These are phyloP conservation scores for Marasmius tenuissimus DNA, from an alignment of 1,284 basidiomycete species.

Conservation along the genomic window DNA sequence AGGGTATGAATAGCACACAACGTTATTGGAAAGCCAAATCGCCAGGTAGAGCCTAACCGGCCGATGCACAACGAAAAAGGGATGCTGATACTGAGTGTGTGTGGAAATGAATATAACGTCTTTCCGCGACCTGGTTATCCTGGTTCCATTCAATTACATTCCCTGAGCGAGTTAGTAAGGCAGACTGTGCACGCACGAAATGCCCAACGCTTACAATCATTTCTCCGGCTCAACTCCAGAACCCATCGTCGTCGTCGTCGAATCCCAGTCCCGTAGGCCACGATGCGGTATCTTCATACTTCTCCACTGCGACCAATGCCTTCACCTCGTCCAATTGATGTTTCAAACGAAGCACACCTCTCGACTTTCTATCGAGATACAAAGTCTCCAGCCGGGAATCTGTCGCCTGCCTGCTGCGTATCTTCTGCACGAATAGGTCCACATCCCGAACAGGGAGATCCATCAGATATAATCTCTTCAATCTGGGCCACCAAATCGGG, in stretches of 20 bases:
- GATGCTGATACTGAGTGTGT: no score
- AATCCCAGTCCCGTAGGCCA: slow-evolving; percentile 39
- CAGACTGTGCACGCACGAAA: slow-evolving; percentile 3
- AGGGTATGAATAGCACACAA: no score
- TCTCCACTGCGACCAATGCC: slow-evolving; percentile 28
- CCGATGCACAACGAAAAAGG: no score
- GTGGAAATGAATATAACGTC: no score
- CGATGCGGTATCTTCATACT: slow-evolving; percentile 25
- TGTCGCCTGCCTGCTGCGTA: slow-evolving; percentile 22
- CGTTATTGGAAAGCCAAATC: no score
- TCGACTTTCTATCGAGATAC: slow-evolving; percentile 33
- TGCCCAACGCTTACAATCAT: not conserved
- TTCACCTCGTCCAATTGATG: slow-evolving; percentile 30
- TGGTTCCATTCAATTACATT: no score
- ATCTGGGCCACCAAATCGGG: slow-evolving; percentile 13
- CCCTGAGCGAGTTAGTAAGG: not conserved
- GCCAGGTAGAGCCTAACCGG: no score
- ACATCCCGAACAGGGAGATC: slow-evolving; percentile 29
- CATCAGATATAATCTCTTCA: slow-evolving; percentile 5
- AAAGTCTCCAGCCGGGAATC: slow-evolving; percentile 26
- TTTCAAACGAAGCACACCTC: slow-evolving; percentile 31
- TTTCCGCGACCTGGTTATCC: no score
- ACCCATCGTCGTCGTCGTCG: slow-evolving; percentile 36
- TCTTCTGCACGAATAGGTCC: slow-evolving; percentile 27
- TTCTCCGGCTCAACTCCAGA: slow-evolving; percentile 12